Base-by-base conservation (phyloP, 352 stramenopile genomes). In the Globisporangium spiculum region DNA sequence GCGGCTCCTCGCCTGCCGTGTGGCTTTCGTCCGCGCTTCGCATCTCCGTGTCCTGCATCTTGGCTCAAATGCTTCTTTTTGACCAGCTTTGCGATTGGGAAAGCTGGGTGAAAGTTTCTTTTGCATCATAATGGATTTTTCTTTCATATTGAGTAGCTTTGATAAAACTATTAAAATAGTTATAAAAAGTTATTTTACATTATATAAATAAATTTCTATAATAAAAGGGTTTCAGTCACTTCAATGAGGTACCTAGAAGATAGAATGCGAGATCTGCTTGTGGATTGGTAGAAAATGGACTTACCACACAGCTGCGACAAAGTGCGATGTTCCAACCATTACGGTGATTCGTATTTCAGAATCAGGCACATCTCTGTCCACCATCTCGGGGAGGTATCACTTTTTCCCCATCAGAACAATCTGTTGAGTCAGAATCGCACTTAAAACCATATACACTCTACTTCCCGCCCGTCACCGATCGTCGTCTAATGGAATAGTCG, bases 1-100 rank as follows among this genome's bases (percentile, higher is more conserved):
- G 76, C 66, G 69, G 70, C 63, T 78, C 77, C 56, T 85, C 78
- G 12, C 32, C 46, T 18, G 55, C 56, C 18, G 36, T 20, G n/a
- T 22, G 18, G 59, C 41, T 27, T 38, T 59, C 60, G 22, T 78
- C 75, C 16, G 60, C 65, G 60, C 65, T 82, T 60, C 66, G 75
- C 84, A 93, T 91, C 66, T 90, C 78, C 30, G 75, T 86, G 74
- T 93, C 84, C 46, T 85, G 64, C 72, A 79, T 76, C 8, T 26
- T 86, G 22, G 2, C 48, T 26, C 18, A 27, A n/a, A 38, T 63
- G n/a, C 12, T 38, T 46, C 41, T 48, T 14, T 6, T 48, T 55
- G 48, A 22, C 1, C 18, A 56, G 22, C 24, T 57, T 52, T 70
- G 52, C 26, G 14, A 34, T 22, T 41, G 26, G 38, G 10, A 38